Evolutionary conservation across 768 basidiomycete genomes (phyloP).

Genomic region (Amyloporia xantha): DNA sequence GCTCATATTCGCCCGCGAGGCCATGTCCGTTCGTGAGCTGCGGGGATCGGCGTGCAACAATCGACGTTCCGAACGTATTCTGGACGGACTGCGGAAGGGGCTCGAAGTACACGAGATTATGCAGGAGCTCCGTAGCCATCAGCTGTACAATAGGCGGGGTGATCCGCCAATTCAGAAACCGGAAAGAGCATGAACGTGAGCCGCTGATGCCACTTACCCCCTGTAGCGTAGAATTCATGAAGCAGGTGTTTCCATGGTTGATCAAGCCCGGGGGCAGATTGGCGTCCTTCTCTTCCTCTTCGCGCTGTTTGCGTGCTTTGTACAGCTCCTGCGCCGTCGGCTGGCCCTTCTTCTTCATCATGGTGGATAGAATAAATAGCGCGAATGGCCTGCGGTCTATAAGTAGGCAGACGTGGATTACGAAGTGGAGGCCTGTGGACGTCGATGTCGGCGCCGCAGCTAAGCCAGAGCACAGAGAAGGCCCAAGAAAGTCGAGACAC

Average conservation of each 20-base stretch:
- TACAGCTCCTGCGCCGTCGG: conserved; percentile 60
- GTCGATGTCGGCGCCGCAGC: neutral
- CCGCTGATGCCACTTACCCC: conserved; percentile 45
- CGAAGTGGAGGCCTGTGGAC: neutral
- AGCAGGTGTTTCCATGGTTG: conserved; percentile 89
- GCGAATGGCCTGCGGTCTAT: neutral
- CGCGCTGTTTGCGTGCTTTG: conserved; percentile 47
- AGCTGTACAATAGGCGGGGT: conserved; percentile 36
- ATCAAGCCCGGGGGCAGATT: conserved; percentile 66
- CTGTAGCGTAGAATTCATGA: conserved; percentile 93
- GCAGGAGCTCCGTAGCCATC: conserved; percentile 57
- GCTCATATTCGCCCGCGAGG: conserved; percentile 43
- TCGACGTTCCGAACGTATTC: conserved; percentile 31
- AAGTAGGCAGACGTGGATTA: neutral
- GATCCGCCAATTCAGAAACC: neutral
- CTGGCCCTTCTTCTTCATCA: conserved; percentile 35
- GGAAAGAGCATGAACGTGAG: conserved; percentile 10
- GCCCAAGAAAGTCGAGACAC: neutral
- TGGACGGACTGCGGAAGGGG: conserved; percentile 40
- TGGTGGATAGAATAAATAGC: conserved; percentile 2
- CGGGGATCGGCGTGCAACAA: conserved; percentile 45
- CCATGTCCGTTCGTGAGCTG: conserved; percentile 63
- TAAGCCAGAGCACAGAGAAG: neutral
- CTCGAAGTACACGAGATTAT: conserved; percentile 49
- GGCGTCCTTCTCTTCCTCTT: conserved; percentile 55